Conservation (phyloP, 2,329 filamentous ascomycete genomes). For the Lasiodiplodia citricola region DNA sequence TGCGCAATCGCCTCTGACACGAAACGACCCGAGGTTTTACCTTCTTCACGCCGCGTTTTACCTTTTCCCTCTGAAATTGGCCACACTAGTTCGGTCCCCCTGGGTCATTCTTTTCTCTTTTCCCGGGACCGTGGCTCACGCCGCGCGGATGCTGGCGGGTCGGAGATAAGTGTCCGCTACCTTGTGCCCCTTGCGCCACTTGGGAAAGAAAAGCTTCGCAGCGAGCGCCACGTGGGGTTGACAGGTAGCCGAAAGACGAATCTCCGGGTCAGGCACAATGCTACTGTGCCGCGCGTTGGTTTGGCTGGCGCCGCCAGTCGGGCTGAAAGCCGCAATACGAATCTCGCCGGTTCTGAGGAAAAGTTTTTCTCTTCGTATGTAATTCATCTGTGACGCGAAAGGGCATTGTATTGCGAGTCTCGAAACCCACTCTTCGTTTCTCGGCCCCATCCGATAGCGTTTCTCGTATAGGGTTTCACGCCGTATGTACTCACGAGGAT, state of each 20-base stretch:
- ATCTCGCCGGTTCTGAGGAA: background rate
- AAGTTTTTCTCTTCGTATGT: background rate
- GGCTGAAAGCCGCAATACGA: background rate
- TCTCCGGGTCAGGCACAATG: background rate
- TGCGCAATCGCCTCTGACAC: background rate
- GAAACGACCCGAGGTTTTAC: conserved; percentile 14
- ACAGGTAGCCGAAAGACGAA: background rate
- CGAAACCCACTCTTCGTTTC: background rate
- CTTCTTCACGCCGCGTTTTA: conserved; percentile 9
- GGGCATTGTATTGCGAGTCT: background rate
- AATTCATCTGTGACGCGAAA: background rate
- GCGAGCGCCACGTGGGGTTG: conserved; percentile 11
- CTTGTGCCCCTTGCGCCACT: background rate
- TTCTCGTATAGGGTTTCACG: background rate
- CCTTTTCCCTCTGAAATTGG: background rate
- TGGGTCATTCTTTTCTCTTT: background rate
- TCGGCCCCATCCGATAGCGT: background rate
- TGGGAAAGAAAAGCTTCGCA: background rate
- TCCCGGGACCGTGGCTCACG: background rate
- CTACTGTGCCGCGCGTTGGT: background rate
- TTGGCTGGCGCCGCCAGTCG: background rate
- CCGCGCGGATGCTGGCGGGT: conserved; percentile 11
- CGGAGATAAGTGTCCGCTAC: conserved; percentile 8
- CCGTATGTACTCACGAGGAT: background rate
- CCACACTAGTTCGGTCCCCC: background rate